phyloP scores from a whole-genome alignment of 176 grass and related monocot species.

The Rhynchospora tenuis region DNA sequence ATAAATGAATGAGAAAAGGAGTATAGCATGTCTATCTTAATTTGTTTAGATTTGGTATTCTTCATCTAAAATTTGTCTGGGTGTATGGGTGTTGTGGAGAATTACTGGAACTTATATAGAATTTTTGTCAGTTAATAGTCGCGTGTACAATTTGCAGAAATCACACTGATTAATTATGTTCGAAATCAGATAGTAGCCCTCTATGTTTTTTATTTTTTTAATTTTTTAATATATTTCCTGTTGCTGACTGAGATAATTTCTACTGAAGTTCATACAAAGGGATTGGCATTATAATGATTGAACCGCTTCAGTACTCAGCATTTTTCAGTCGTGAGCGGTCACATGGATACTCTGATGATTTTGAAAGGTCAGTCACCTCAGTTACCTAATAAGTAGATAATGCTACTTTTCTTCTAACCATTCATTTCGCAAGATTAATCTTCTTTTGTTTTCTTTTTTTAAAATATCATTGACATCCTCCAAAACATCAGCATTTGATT shows the following conservation, averaged over 20 bases:
- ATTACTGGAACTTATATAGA: too few species aligned
- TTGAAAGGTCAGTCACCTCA: conserved; percentile 35
- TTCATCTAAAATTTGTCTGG: background rate
- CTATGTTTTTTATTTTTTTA: background rate
- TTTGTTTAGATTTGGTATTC: background rate
- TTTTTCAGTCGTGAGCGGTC: conserved; percentile 53
- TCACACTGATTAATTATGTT: background rate
- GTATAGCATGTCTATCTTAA: background rate
- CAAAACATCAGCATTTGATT: background rate
- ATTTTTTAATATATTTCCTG: background rate
- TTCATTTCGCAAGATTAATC: background rate
- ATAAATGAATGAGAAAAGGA: background rate
- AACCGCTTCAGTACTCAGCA: conserved; percentile 27
- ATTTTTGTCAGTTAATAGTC: background rate
- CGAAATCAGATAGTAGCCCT: background rate
- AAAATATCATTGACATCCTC: background rate
- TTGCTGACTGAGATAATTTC: background rate
- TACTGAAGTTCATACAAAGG: conserved; percentile 30
- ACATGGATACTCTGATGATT: conserved; percentile 54
- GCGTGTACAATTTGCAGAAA: background rate
- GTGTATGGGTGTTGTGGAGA: background rate
- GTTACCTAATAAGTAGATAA: background rate
- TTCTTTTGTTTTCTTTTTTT: background rate
- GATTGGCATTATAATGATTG: conserved; percentile 45
- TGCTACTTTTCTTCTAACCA: conserved; percentile 6